Evolutionary conservation across 2,329 filamentous ascomycete species (phyloP).

Genomic region (Aureobasidium vineae): DNA sequence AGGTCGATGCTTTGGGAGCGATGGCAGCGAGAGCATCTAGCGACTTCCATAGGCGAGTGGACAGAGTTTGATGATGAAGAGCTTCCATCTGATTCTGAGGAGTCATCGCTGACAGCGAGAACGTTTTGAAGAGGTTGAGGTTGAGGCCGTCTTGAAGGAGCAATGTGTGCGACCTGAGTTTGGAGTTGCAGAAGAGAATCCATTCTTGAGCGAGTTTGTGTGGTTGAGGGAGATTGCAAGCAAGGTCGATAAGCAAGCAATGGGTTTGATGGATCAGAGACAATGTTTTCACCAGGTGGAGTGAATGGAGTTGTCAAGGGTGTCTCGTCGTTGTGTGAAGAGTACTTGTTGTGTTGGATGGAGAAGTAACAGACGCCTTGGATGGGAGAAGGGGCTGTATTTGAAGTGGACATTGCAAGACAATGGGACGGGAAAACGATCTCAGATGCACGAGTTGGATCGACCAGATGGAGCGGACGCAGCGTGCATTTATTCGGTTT

Average conservation of each 20-base stretch:
- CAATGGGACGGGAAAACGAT: conserved; percentile 9
- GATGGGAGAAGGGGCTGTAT: conserved; percentile 9
- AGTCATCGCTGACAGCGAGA: conserved; percentile 35
- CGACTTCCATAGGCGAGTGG: conserved; percentile 29
- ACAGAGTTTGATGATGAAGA: background rate
- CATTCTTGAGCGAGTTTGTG: conserved; percentile 28
- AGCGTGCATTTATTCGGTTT: conserved; percentile 17
- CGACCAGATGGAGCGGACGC: conserved; percentile 22
- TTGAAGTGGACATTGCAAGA: conserved; percentile 17
- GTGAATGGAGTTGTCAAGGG: conserved; percentile 20
- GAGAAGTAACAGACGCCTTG: conserved; percentile 24
- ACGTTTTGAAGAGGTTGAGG: conserved; percentile 39
- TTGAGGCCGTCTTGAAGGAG: conserved; percentile 33
- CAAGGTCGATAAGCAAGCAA: conserved; percentile 31
- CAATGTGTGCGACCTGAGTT: conserved; percentile 35
- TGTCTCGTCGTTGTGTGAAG: conserved; percentile 25
- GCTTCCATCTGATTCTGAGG: background rate
- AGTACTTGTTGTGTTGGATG: conserved; percentile 19
- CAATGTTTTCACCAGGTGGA: conserved; percentile 7
- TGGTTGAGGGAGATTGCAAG: conserved; percentile 24
- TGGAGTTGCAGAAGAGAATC: conserved; percentile 37
- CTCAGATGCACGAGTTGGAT: conserved; percentile 21
- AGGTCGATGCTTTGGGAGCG: conserved; percentile 38
- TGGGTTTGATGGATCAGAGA: conserved; percentile 30
- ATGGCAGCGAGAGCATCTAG: conserved; percentile 41